phyloP scores from a whole-genome alignment of 345 rosid genomes.

The Diplotaxis tenuifolia region DNA sequence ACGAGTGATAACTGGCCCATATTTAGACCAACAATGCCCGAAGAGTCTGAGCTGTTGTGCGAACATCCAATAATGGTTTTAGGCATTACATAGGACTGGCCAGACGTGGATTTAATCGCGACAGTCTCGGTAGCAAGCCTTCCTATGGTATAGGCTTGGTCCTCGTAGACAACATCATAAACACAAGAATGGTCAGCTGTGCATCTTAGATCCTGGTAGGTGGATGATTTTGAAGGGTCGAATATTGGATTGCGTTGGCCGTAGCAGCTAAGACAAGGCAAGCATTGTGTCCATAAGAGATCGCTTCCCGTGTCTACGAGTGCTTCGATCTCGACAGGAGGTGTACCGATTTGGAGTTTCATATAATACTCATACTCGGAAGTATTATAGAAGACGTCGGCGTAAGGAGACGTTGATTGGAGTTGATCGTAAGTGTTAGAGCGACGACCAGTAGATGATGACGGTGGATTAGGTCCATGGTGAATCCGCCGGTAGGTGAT shows the following conservation, averaged over 20 bases:
- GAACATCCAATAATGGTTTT: constrained; percentile 10
- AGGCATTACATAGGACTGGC: constrained; percentile 10
- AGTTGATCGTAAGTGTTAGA: neutral
- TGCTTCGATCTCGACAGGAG: constrained; percentile 10
- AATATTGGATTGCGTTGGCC: neutral
- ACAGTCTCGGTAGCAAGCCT: neutral
- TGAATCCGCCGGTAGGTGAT: constrained; percentile 16
- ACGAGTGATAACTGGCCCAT: neutral
- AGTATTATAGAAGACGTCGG: neutral
- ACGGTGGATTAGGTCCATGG: constrained; percentile 15
- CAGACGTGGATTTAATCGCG: constrained; percentile 11
- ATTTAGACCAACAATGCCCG: constrained; percentile 13
- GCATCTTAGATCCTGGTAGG: constrained; percentile 39
- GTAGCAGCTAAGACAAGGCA: constrained; percentile 16
- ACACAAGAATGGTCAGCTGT: neutral
- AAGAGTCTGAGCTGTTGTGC: neutral
- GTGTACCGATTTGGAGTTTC: constrained; percentile 21
- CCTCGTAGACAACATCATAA: neutral
- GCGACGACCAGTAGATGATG: neutral
- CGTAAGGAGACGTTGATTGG: constrained; percentile 24
- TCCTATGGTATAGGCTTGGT: neutral
- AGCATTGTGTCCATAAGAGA: constrained; percentile 24
- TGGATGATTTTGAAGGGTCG: constrained; percentile 2
- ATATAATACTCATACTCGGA: neutral
- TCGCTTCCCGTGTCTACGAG: constrained; percentile 6